Conservation (phyloP, 768 basidiomycete species). For the Boletus patriciae region DNA sequence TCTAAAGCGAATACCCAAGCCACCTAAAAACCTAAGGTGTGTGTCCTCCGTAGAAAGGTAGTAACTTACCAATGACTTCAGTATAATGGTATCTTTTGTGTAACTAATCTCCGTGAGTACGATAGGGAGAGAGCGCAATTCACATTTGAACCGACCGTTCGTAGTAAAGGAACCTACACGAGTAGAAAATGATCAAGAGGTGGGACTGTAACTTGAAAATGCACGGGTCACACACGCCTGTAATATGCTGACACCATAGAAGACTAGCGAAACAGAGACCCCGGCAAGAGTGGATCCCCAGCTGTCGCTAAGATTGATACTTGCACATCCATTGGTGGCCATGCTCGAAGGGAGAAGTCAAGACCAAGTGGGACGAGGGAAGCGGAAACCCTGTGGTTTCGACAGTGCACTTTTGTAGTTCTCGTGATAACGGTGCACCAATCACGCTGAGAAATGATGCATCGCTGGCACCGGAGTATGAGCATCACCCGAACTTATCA, state of each 20-base stretch:
- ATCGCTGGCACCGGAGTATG: no score
- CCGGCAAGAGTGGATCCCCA: slow-evolving; percentile 27
- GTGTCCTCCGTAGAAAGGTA: not conserved
- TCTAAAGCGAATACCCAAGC: slow-evolving; percentile 23
- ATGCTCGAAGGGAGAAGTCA: slow-evolving; percentile 7
- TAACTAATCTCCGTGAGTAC: slow-evolving; percentile 12
- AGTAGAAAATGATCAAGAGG: not conserved
- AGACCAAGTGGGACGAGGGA: not conserved
- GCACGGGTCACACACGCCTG: slow-evolving; percentile 19
- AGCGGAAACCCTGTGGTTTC: not conserved
- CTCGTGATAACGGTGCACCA: no score
- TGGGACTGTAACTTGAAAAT: not conserved
- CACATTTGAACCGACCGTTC: slow-evolving; percentile 16
- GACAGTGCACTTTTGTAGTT: no score
- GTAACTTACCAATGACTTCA: slow-evolving; percentile 18
- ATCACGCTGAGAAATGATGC: no score
- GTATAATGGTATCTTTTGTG: slow-evolving; percentile 10
- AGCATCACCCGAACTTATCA: no score
- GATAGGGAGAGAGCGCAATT: not conserved
- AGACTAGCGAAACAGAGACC: no score
- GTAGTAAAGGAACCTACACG: slow-evolving; percentile 26
- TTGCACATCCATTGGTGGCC: slow-evolving; percentile 5
- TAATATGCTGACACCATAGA: slow-evolving; percentile 24
- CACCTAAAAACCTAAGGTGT: slow-evolving; percentile 12
- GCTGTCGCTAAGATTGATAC: slow-evolving; percentile 9